These are phyloP conservation scores for Fusarium brachygibbosum DNA, from an alignment of 2,329 filamentous ascomycete species.

Conservation along the genomic window DNA sequence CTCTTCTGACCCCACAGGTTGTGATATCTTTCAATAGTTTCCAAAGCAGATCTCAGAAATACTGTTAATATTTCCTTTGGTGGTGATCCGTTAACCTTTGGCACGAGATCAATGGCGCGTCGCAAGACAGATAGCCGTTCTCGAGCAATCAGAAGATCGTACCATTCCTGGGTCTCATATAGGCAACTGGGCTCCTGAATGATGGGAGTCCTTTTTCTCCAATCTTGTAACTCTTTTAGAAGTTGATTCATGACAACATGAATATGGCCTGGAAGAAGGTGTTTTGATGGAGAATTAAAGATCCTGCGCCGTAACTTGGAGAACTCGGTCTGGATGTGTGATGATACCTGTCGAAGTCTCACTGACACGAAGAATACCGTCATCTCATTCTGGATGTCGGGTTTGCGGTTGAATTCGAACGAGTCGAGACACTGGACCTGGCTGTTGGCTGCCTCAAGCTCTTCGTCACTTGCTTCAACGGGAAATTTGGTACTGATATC, in stretches of 20 bases:
- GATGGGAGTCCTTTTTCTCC: constrained; percentile 53
- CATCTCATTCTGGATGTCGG: constrained; percentile 17
- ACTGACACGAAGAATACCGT: constrained; percentile 56
- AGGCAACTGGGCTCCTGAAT: constrained; percentile 55
- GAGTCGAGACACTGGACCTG: not conserved
- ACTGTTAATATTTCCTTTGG: constrained; percentile 51
- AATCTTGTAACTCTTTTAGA: constrained; percentile 53
- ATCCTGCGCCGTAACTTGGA: constrained; percentile 24
- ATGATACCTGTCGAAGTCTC: constrained; percentile 57
- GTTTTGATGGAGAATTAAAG: not conserved
- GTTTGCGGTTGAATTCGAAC: not conserved
- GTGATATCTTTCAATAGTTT: constrained; percentile 57
- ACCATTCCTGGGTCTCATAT: constrained; percentile 61
- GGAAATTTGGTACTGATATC: constrained; percentile 37
- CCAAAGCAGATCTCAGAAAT: constrained; percentile 54
- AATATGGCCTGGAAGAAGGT: constrained; percentile 38
- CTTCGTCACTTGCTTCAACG: constrained; percentile 31
- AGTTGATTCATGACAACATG: constrained; percentile 49
- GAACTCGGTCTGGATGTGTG: constrained; percentile 54
- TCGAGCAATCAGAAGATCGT: constrained; percentile 58
- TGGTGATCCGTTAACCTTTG: constrained; percentile 52
- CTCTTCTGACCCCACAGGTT: constrained; percentile 53
- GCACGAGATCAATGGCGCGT: constrained; percentile 57
- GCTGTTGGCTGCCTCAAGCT: constrained; percentile 11
- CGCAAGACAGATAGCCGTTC: constrained; percentile 58